A percentile compares a stretch with the other conserved stretches of the same genome.
Evolutionary conservation across 108 stramenopile species (phyloP).

Genomic region (Epithemia pelagica): DNA sequence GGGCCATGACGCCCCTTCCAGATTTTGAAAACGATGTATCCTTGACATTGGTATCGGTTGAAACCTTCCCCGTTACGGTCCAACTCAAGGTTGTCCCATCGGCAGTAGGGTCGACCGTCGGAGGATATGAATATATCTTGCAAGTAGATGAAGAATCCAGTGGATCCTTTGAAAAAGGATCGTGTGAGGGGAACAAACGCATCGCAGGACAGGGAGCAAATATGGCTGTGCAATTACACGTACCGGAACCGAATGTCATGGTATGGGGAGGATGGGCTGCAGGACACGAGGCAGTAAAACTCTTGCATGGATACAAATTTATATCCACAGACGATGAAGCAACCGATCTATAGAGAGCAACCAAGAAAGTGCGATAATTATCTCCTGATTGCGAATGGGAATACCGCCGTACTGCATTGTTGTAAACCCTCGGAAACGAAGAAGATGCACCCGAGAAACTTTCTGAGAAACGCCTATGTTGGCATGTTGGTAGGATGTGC

Average conservation of each 20-base stretch:
- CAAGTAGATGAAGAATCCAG: slow-evolving; percentile 17
- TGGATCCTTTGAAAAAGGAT: slow-evolving; percentile 26
- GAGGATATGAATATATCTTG: slow-evolving; percentile 55
- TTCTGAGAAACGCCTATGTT: too few species aligned
- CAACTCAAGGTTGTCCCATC: slow-evolving; percentile 24
- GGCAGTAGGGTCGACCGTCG: background rate
- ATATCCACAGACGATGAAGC: background rate
- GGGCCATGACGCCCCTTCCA: slow-evolving; percentile 8
- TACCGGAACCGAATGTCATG: slow-evolving; percentile 10
- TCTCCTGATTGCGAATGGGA: too few species aligned
- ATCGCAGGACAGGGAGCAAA: slow-evolving; percentile 19
- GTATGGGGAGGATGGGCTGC: slow-evolving; percentile 70
- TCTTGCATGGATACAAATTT: slow-evolving; percentile 8
- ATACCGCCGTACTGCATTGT: too few species aligned
- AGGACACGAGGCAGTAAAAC: slow-evolving; percentile 59
- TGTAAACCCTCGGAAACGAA: too few species aligned
- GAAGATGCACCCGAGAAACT: too few species aligned
- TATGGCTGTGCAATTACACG: slow-evolving; percentile 24
- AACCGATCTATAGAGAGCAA: too few species aligned
- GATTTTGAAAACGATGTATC: slow-evolving; percentile 1
- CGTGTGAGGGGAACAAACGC: slow-evolving; percentile 30
- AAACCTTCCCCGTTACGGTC: slow-evolving; percentile 3
- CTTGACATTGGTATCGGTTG: slow-evolving; percentile 2
- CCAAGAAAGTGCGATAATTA: too few species aligned
- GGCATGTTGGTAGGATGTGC: too few species aligned